Evolutionary conservation across 2,329 filamentous ascomycete genomes (phyloP), one percentile per base, ranked within the genome.

Genomic region (Dactylellina cionopaga): DNA sequence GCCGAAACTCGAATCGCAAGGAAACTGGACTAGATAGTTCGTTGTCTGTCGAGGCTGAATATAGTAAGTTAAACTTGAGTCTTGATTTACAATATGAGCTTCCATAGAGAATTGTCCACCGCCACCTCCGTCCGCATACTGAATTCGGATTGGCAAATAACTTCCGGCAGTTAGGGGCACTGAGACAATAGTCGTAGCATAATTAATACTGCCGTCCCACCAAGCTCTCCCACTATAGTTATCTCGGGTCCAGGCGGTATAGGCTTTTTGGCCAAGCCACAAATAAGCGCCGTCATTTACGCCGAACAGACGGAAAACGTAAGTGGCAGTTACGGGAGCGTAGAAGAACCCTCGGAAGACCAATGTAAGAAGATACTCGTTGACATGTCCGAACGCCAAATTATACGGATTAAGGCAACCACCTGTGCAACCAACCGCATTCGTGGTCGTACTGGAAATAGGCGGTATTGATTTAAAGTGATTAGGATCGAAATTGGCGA

Each of bases 51-150:
- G n/a, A n/a, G n/a, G n/a, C n/a, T n/a, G n/a, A n/a, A n/a, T n/a
- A n/a, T n/a, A n/a, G n/a, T n/a, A n/a, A n/a, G n/a, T n/a, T n/a
- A n/a, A n/a, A n/a, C n/a, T n/a, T n/a, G n/a, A n/a, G n/a, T n/a
- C n/a, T n/a, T n/a, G n/a, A n/a, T n/a, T n/a, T n/a, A n/a, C n/a
- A n/a, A n/a, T n/a, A n/a, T n/a, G n/a, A n/a, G n/a, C n/a, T n/a
- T n/a, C n/a, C n/a, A n/a, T n/a, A n/a, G n/a, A n/a, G n/a, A 51
- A 51, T 51, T 25, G 29, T 51, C 46, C 46, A 51, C 46, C 46
- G 3, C 13, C 46, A 33, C 46, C 46, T 31, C 46, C 46, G 33
- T 51, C 46, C 25, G 46, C 46, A 33, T 31, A 9, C 46, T 31
- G 29, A 15, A 51, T 51, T 51, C 46, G 29, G 46, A 51, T 31